A percentile compares a stretch with the other conserved stretches of the same genome.
These are phyloP conservation scores for Hypoxylon intermedium DNA, from an alignment of 495 filamentous ascomycete genomes.

Conservation along the genomic window DNA sequence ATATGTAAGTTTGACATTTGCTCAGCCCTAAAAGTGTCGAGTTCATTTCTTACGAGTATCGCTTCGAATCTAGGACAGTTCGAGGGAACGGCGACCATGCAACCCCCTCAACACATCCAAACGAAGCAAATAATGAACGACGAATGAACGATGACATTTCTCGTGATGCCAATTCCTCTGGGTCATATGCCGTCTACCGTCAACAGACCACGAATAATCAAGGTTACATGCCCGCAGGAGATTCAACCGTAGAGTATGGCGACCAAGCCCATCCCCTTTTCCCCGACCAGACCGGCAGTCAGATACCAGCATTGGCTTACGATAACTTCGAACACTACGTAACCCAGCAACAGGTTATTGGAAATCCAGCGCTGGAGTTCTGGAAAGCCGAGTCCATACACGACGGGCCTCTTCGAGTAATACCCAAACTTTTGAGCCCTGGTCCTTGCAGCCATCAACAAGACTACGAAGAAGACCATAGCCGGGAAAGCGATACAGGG, in stretches of 20 bases:
- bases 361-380: background rate
- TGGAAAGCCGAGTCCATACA: conserved; percentile 8
- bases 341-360: background rate
- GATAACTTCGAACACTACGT: background rate
- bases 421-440: conserved; percentile 1
- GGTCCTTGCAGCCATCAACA: background rate
- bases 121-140: background rate
- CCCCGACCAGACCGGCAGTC: background rate
- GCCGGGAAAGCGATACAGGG: conserved; percentile 8
- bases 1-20: background rate
- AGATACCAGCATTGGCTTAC: background rate
- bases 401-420: conserved; percentile 15
- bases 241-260: background rate
- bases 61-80: background rate
- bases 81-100: background rate
- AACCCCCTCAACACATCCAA: background rate
- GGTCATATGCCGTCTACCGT: background rate
- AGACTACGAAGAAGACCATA: background rate
- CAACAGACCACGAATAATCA: conserved; percentile 2
- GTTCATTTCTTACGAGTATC: background rate
- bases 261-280: too few relatives aligned
- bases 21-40: background rate
- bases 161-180: background rate
- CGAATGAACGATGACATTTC: background rate
- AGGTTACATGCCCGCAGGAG: background rate